Evolutionary conservation across 2,329 filamentous ascomycete species (phyloP).

Genomic region (Fusarium transvaalense): DNA sequence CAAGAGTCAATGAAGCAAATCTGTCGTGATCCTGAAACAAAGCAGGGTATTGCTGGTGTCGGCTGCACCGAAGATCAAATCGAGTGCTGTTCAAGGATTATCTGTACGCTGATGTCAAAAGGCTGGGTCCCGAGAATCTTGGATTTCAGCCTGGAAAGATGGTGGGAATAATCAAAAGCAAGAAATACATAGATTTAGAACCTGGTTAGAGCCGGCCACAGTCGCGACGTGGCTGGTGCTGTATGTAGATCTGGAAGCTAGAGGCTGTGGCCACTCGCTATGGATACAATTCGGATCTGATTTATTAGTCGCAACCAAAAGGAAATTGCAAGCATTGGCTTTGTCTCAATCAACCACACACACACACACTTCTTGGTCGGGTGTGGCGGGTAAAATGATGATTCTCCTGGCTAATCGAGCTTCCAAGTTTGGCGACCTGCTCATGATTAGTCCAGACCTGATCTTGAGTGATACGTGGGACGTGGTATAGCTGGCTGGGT

Average conservation of each 20-base stretch:
- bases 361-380: slow-evolving; percentile 10
- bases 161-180: slow-evolving; percentile 24
- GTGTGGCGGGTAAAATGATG: slow-evolving; percentile 18
- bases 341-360: slow-evolving; percentile 10
- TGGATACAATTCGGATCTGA: slow-evolving; percentile 8
- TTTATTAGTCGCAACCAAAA: neutral
- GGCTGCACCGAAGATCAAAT: slow-evolving; percentile 17
- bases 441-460: slow-evolving; percentile 6
- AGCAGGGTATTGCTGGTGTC: slow-evolving; percentile 17
- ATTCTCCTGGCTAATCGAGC: slow-evolving; percentile 23
- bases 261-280: slow-evolving; percentile 1
- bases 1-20: slow-evolving; percentile 28
- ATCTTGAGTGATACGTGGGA: slow-evolving; percentile 6
- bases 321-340: slow-evolving; percentile 17
- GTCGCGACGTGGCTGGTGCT: slow-evolving; percentile 37
- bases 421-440: slow-evolving; percentile 31
- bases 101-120: slow-evolving; percentile 33
- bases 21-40: slow-evolving; percentile 34
- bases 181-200: no score
- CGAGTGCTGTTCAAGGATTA: slow-evolving; percentile 21
- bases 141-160: slow-evolving; percentile 9
- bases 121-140: slow-evolving; percentile 11
- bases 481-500: neutral
- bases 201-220: slow-evolving; percentile 15
- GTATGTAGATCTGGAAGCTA: slow-evolving; percentile 19